phyloP scores from a whole-genome alignment of 176 grass and related monocot species.

The Hordeum marinum region DNA sequence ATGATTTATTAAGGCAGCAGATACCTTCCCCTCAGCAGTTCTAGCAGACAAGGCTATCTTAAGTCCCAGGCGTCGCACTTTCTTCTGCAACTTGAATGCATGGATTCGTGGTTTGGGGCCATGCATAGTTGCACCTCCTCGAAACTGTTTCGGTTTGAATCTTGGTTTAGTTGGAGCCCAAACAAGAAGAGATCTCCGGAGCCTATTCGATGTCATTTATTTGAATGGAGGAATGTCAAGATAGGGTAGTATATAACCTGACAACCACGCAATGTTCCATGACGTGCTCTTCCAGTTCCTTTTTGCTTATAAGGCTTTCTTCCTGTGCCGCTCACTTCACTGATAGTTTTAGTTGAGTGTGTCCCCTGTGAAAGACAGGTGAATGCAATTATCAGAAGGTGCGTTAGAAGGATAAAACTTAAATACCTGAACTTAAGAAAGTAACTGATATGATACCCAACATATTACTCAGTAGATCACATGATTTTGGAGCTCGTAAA shows the following conservation, averaged over 20 bases:
- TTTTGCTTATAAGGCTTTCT: conserved; percentile 84
- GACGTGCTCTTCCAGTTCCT: conserved; percentile 71
- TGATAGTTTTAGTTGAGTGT: conserved; percentile 85
- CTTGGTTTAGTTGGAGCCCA: conserved; percentile 18
- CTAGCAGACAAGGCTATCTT: conserved; percentile 91
- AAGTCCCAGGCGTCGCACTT: conserved; percentile 64
- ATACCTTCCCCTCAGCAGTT: conserved; percentile 85
- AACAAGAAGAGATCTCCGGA: background rate
- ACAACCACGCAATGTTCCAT: conserved; percentile 69
- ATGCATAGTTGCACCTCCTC: conserved; percentile 78
- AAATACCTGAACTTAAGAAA: background rate
- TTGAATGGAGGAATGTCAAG: background rate
- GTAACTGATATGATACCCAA: background rate
- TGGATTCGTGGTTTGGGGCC: conserved; percentile 90
- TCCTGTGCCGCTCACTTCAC: conserved; percentile 84
- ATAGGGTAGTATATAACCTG: conserved; percentile 51
- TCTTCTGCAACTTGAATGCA: conserved; percentile 90
- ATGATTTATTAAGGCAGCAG: background rate
- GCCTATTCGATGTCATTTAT: background rate
- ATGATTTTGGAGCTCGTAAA: background rate
- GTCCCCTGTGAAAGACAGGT: conserved; percentile 54
- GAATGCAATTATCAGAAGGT: background rate
- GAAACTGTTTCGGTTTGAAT: conserved; percentile 55
- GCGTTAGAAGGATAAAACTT: background rate
- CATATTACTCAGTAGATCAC: background rate